A percentile compares a stretch with the other conserved stretches of the same genome.
Conservation (phyloP, 2,329 filamentous ascomycete species). For the Thermochaetoides dissita region DNA sequence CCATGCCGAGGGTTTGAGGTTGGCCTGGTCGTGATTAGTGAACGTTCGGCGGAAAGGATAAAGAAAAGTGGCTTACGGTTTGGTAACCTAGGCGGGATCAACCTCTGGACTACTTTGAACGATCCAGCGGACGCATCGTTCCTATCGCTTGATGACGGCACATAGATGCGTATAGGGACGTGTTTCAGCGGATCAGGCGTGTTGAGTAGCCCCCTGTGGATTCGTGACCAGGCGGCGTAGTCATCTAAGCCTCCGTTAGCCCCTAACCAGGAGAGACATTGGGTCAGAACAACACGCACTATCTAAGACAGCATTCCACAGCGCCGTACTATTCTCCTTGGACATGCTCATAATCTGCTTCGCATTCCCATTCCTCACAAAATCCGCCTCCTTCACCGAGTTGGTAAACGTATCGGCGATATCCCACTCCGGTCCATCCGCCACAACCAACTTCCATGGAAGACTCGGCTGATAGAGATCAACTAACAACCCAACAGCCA, state of each 20-base stretch:
- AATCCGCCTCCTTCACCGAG: constrained; percentile 64
- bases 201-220: constrained; percentile 66
- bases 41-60: constrained; percentile 19
- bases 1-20: constrained; percentile 52
- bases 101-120: constrained; percentile 62
- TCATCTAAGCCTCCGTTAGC: constrained; percentile 40
- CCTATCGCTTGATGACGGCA: constrained; percentile 47
- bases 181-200: constrained; percentile 61
- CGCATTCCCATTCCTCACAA: constrained; percentile 72
- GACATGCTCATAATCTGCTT: constrained; percentile 82
- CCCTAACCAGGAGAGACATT: background rate
- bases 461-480: constrained; percentile 42
- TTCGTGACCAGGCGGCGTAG: constrained; percentile 53
- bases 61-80: constrained; percentile 20
- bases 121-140: constrained; percentile 26
- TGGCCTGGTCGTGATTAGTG: constrained; percentile 9
- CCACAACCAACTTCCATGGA: constrained; percentile 42
- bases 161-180: constrained; percentile 78
- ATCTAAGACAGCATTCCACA: constrained; percentile 70
- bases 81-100: constrained; percentile 39
- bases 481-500: constrained; percentile 38
- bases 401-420: constrained; percentile 51
- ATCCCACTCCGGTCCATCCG: constrained; percentile 43
- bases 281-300: constrained; percentile 30
- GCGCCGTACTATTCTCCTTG: constrained; percentile 65